A percentile compares a stretch with the other conserved stretches of the same genome.
These are phyloP conservation scores for Colletotrichum sansevieriae DNA, from an alignment of 2,329 filamentous ascomycete genomes.

Conservation along the genomic window DNA sequence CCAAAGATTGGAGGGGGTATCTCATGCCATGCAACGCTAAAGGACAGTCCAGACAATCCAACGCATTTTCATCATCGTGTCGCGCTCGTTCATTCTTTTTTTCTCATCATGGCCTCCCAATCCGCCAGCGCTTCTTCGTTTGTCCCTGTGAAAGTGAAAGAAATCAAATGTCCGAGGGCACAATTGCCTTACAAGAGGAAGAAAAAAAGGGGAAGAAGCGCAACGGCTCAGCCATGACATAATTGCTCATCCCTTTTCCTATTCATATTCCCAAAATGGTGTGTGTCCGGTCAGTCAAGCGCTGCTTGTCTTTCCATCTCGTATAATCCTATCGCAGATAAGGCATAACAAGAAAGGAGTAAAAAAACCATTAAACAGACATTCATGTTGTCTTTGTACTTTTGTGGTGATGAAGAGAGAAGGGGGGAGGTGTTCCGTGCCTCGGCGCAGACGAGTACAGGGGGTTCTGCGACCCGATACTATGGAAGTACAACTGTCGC, in stretches of 20 bases:
- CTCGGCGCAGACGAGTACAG: conserved; percentile 28
- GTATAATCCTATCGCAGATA: conserved; percentile 26
- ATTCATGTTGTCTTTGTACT: conserved; percentile 13
- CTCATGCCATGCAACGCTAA: conserved; percentile 40
- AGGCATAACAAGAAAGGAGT: conserved; percentile 9
- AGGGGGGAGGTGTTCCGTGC: not conserved
- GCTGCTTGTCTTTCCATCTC: conserved; percentile 13
- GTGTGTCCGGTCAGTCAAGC: conserved; percentile 25
- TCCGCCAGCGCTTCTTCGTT: conserved; percentile 19
- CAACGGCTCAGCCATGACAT: conserved; percentile 39
- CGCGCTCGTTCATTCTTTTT: conserved; percentile 13
- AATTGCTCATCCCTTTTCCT: conserved; percentile 5
- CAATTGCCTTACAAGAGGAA: not conserved
- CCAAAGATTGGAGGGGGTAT: conserved; percentile 39
- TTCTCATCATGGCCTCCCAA: conserved; percentile 11
- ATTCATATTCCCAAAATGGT: not conserved
- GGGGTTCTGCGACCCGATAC: conserved; percentile 14
- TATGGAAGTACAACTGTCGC: conserved; percentile 25
- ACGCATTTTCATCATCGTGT: conserved; percentile 33
- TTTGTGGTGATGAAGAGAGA: not conserved
- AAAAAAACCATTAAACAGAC: conserved; percentile 31
- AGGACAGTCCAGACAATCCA: conserved; percentile 39
- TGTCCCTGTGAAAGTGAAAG: not conserved
- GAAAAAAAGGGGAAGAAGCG: conserved; percentile 15
- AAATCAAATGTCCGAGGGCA: not conserved